These are phyloP conservation scores for Yamadazyma sp. DNA, from an alignment of 805 yeast genomes.

Conservation along the genomic window DNA sequence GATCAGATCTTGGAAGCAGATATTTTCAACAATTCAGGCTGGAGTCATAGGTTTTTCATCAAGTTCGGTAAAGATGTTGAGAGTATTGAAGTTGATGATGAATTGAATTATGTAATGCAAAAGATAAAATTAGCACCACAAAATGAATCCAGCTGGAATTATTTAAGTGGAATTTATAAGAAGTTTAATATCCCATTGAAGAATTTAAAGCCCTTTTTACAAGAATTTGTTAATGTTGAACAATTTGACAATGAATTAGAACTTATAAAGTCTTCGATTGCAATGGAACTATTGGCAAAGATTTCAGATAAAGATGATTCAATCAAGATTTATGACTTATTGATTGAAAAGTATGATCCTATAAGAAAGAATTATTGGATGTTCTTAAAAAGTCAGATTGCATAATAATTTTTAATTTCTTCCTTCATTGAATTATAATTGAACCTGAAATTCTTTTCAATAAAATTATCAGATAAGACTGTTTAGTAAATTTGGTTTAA, in stretches of 20 bases:
- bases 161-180: conserved; percentile 56
- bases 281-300: conserved; percentile 60
- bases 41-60: conserved; percentile 81
- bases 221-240: conserved; percentile 31
- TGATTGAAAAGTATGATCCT: conserved; percentile 56
- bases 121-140: conserved; percentile 65
- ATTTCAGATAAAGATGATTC: conserved; percentile 42
- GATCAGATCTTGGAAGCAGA: conserved; percentile 53
- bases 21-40: conserved; percentile 85
- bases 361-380: conserved; percentile 64
- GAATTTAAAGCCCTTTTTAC: conserved; percentile 46
- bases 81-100: conserved; percentile 29
- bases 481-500: background rate
- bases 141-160: conserved; percentile 85
- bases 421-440: no score
- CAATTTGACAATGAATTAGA: conserved; percentile 17
- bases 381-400: conserved; percentile 38
- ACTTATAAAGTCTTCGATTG: conserved; percentile 49
- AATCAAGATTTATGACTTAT: conserved; percentile 43
- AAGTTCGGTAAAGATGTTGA: conserved; percentile 16
- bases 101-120: conserved; percentile 49
- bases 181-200: conserved; percentile 22
- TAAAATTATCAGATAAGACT: background rate
- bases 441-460: no score
- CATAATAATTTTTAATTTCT: no score